phyloP scores from a whole-genome alignment of 2,329 filamentous ascomycete species.

The Hortaea werneckii region DNA sequence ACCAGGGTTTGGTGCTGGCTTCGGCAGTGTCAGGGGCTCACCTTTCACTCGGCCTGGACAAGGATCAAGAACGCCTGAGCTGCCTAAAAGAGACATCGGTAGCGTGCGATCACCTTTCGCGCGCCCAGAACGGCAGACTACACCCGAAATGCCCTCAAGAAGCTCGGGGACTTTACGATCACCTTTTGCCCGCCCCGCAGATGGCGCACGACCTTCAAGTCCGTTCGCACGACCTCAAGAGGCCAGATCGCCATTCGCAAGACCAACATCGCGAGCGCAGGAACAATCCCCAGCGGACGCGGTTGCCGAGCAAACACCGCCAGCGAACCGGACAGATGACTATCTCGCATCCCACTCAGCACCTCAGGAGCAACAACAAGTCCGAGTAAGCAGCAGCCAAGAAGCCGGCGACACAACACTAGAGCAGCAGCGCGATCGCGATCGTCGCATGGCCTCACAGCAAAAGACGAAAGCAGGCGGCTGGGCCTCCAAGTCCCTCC shows the following conservation, averaged over 20 bases:
- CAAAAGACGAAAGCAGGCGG: constrained; percentile 52
- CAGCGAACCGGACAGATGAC: constrained; percentile 41
- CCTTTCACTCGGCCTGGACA: not conserved
- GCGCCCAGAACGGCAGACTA: not conserved
- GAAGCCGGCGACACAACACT: constrained; percentile 35
- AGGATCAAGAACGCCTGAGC: not conserved
- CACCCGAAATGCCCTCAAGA: not conserved
- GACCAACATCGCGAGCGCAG: too few relatives aligned
- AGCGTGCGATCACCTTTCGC: not conserved
- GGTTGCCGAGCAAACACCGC: not conserved
- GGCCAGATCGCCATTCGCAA: not conserved
- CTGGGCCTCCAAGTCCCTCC: constrained; percentile 55
- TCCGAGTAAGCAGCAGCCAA: constrained; percentile 30
- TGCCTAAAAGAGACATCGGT: not conserved
- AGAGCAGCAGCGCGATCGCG: constrained; percentile 50
- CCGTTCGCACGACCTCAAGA: not conserved
- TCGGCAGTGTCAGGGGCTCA: not conserved
- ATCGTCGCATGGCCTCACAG: constrained; percentile 49
- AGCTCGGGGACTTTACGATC: not conserved
- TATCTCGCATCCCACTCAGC: constrained; percentile 46
- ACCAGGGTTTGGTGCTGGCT: not conserved
- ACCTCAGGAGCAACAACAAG: constrained; percentile 36
- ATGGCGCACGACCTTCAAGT: not conserved
- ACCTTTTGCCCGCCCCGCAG: not conserved
- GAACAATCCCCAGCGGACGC: not conserved